A percentile compares a stretch with the other conserved stretches of the same genome.
phyloP scores from a whole-genome alignment of 495 filamentous ascomycete species.

The Tuber magnatum region DNA sequence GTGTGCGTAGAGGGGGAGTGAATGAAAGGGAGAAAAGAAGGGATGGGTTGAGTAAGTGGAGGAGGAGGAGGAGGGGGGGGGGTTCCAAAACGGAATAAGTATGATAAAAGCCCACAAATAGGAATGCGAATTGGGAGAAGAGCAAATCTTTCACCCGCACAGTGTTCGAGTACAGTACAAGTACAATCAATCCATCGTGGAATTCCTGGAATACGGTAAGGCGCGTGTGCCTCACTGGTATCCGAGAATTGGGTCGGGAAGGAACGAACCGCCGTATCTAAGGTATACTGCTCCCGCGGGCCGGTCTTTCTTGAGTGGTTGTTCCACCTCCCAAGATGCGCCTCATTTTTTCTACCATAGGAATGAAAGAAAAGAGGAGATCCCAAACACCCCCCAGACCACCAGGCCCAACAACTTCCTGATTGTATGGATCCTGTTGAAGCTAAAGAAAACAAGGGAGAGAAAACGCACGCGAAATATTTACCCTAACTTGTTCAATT shows the following conservation, averaged over 20 bases:
- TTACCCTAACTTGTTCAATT: background rate
- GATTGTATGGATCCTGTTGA: background rate
- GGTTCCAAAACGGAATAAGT: background rate
- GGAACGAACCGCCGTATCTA: background rate
- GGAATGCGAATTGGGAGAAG: background rate
- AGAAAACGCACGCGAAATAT: background rate
- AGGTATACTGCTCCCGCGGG: background rate
- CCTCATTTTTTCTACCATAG: background rate
- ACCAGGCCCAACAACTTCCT: background rate
- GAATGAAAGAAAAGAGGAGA: background rate
- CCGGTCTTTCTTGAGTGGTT: background rate
- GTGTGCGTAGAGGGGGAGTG: background rate
- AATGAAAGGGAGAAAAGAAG: background rate
- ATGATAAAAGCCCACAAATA: background rate
- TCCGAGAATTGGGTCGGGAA: background rate
- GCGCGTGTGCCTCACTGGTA: background rate
- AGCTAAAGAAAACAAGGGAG: background rate
- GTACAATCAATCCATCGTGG: background rate
- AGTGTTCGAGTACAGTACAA: background rate
- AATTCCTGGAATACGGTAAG: background rate
- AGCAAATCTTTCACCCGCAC: background rate
- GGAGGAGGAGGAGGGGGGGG: background rate
- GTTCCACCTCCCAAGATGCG: background rate
- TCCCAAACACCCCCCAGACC: background rate
- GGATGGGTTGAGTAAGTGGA: background rate